These are phyloP conservation scores for Przewalskia tangutica DNA, from an alignment of 257 asterid species.

Conservation along the genomic window DNA sequence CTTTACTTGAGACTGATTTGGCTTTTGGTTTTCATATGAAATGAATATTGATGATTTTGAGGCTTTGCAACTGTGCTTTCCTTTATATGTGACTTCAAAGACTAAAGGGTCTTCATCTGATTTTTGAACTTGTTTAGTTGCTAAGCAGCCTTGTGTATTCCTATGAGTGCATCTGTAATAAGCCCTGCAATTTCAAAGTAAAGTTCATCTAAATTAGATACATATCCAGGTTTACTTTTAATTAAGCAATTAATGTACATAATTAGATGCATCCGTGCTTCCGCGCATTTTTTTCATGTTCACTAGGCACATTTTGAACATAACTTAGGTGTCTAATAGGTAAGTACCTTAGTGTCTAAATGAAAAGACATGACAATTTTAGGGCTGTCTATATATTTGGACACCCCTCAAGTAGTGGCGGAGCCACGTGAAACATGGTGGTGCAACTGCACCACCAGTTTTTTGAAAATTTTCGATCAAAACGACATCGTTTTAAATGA, in stretches of 20 bases:
- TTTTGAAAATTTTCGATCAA: too few species aligned
- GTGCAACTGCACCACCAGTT: too few species aligned
- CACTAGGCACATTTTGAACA: background rate
- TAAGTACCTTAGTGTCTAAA: background rate
- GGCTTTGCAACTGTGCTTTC: constrained; percentile 44
- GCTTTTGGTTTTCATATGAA: constrained; percentile 12
- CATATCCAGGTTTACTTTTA: too few species aligned
- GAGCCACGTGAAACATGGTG: too few species aligned
- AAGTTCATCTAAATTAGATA: background rate
- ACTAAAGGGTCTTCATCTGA: constrained; percentile 39
- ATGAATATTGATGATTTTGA: background rate
- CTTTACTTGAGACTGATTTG: constrained; percentile 1
- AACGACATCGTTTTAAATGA: too few species aligned
- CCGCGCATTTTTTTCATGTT: background rate
- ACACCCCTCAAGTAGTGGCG: too few species aligned
- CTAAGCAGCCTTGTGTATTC: constrained; percentile 58
- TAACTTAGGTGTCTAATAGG: background rate
- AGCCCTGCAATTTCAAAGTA: constrained; percentile 32
- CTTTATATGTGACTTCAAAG: constrained; percentile 44
- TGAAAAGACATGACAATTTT: background rate
- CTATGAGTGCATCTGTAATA: too few species aligned
- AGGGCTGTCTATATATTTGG: background rate
- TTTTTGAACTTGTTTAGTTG: constrained; percentile 67
- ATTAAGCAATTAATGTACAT: too few species aligned
- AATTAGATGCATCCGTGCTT: too few species aligned